A percentile compares a stretch with the other conserved stretches of the same genome.
Conservation (phyloP, 2,329 filamentous ascomycete genomes). For the Alternaria viburni region DNA sequence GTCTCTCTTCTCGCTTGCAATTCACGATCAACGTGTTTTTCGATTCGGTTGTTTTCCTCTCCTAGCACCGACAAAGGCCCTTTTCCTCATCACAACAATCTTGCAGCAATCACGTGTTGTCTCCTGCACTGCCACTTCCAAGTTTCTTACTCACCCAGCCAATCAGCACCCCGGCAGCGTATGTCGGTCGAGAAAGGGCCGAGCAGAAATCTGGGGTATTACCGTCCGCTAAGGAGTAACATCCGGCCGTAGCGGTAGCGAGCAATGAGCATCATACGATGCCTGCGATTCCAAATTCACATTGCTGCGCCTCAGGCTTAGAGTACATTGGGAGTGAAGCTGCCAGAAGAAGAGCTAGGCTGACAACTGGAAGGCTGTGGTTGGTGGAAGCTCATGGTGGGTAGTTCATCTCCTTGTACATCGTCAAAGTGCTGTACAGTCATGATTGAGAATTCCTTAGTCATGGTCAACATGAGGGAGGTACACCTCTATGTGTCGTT, state of each 20-base stretch:
- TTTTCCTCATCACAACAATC: neutral
- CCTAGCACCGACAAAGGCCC: neutral
- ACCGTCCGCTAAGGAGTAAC: neutral
- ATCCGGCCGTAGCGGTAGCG: neutral
- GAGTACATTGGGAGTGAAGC: neutral
- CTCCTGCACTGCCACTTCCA: slow-evolving; percentile 3
- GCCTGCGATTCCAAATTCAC: neutral
- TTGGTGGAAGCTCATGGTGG: neutral
- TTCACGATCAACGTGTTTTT: neutral
- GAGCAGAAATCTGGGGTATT: neutral
- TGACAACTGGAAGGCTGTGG: neutral
- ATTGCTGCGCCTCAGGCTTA: neutral
- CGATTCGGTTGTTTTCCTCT: neutral
- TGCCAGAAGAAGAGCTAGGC: neutral
- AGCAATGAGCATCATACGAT: neutral
- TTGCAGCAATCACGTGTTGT: neutral
- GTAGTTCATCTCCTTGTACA: neutral
- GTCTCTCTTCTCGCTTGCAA: neutral
- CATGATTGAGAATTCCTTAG: neutral
- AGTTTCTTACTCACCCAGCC: neutral
- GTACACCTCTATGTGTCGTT: neutral
- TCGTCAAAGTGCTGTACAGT: neutral
- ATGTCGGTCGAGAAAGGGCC: neutral
- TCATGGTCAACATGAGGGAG: neutral
- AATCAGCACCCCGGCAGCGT: neutral